Evolutionary conservation across 2,329 filamentous ascomycete genomes (phyloP).

Genomic region (Aureobasidium sp.): DNA sequence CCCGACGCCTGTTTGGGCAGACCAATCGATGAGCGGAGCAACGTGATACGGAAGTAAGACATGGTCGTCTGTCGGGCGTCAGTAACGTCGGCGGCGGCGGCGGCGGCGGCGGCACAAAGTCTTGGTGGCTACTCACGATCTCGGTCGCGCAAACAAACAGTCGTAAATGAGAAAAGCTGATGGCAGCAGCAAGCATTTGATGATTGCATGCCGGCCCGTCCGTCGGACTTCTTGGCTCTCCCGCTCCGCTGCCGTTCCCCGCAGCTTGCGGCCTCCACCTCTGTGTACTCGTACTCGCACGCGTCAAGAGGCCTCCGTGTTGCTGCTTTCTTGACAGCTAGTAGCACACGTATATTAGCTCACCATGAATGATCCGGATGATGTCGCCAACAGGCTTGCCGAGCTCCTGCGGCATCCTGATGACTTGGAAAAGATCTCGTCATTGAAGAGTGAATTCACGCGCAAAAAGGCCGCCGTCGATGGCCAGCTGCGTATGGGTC

Average conservation of each 20-base stretch:
- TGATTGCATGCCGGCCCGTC: not conserved
- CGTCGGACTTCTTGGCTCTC: not conserved
- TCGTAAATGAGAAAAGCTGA: constrained; percentile 6
- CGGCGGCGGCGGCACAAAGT: not conserved
- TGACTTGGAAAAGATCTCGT: constrained; percentile 90
- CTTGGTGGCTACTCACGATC: not conserved
- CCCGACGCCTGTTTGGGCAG: constrained; percentile 67
- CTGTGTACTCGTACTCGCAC: not conserved
- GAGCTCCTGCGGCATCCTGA: constrained; percentile 93
- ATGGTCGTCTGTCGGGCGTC: constrained; percentile 34
- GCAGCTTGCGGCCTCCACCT: not conserved
- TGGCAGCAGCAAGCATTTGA: not conserved
- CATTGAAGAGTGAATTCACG: constrained; percentile 82
- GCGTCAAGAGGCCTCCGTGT: not conserved
- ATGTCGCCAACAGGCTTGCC: constrained; percentile 56
- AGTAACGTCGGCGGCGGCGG: not conserved
- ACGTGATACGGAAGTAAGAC: constrained; percentile 83
- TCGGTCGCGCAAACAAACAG: not conserved
- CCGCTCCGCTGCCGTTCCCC: not conserved
- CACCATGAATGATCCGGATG: constrained; percentile 25
- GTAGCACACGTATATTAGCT: not conserved
- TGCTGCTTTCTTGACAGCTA: not conserved
- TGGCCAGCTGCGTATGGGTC: constrained; percentile 75
- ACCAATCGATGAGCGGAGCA: constrained; percentile 82
- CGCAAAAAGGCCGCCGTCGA: constrained; percentile 92